These are phyloP conservation scores for Blastosporella zonata DNA, from an alignment of 1,284 basidiomycete species.

Conservation along the genomic window DNA sequence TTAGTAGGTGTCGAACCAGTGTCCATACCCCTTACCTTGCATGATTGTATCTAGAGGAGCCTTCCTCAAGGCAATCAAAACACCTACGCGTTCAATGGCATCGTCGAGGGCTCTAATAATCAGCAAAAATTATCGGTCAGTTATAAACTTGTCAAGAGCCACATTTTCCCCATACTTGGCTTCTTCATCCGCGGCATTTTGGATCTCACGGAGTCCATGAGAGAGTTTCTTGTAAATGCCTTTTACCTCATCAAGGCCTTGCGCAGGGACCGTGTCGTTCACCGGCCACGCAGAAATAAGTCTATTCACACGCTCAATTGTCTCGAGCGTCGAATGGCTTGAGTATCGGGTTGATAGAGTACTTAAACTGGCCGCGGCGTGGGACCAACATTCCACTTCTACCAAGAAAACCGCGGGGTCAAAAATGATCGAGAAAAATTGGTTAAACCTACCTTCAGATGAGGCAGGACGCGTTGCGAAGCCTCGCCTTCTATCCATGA, in stretches of 20 bases:
- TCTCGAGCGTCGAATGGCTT: slow-evolving; percentile 49
- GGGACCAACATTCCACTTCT: slow-evolving; percentile 74
- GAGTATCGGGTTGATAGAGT: slow-evolving; percentile 52
- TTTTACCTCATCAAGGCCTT: slow-evolving; percentile 64
- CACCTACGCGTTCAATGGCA: slow-evolving; percentile 62
- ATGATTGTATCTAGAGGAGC: slow-evolving; percentile 54
- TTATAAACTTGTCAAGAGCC: background rate
- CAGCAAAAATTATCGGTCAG: slow-evolving; percentile 6
- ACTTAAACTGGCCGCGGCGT: slow-evolving; percentile 54
- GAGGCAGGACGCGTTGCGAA: slow-evolving; percentile 51
- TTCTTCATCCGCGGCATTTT: slow-evolving; percentile 57
- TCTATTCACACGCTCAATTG: slow-evolving; percentile 67
- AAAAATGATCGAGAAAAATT: slow-evolving; percentile 11
- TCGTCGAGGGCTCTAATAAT: slow-evolving; percentile 60
- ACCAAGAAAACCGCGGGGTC: slow-evolving; percentile 14
- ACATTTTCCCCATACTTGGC: slow-evolving; percentile 45
- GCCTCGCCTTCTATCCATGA: slow-evolving; percentile 56
- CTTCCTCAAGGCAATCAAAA: slow-evolving; percentile 68
- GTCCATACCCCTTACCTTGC: slow-evolving; percentile 43
- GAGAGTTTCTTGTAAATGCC: slow-evolving; percentile 59
- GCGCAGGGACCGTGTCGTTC: slow-evolving; percentile 64
- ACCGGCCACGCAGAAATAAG: slow-evolving; percentile 66
- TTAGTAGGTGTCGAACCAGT: slow-evolving; percentile 1
- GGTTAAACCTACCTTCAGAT: slow-evolving; percentile 48
- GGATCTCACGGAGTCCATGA: slow-evolving; percentile 60